Base-by-base conservation (phyloP, 1,284 basidiomycete genomes). In the Lignosus rhinocerotis region DNA sequence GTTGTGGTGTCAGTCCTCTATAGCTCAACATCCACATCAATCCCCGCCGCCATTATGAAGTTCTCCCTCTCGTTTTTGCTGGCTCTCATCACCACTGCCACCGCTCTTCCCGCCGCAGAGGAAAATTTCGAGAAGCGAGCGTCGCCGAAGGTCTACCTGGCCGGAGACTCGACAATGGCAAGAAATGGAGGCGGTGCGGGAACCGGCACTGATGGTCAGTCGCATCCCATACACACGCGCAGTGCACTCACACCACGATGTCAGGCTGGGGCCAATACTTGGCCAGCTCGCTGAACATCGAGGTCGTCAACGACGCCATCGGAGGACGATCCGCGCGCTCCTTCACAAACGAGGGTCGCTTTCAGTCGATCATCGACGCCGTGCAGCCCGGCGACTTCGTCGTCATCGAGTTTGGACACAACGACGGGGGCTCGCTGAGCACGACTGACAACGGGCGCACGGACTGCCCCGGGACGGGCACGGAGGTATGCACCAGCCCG, bases 301-400 rank as follows among this genome's bases (percentile, higher is more conserved):
- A 76, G 1, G 76, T 80, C 7, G 72, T 78, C 19, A 81, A 82
- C 59, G 64, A 71, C 44, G 80, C 80, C 0, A 74, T 80, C 31
- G 79, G 74, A 7, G 80, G 80, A 1, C 72, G 77, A 12, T 78
- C 75, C 47, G 77, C 80, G 3, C 74, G 80, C 43, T 79, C 76
- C 47, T 82, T 47, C 48, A 57, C 52, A 14, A 54, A 61, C 48
- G 55, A 61, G 45, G 59, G 59, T 17, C 59, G 59, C 32, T 61
- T 61, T 48, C 49, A 56, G 30, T 34, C 55, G 17, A 51, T 61
- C 32, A 51, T 61, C 49, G 53, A 57, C 55, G 36, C 34, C n/a
- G 59, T 55, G 32, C 11, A 41, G 32, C 36, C 52, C 1, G 59
- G 77, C 17, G 79, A 80, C 62, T 77, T 73, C 62, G 79, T 78